Base-by-base conservation (phyloP, 2,329 filamentous ascomycete genomes). In the Shiraia bambusicola region DNA sequence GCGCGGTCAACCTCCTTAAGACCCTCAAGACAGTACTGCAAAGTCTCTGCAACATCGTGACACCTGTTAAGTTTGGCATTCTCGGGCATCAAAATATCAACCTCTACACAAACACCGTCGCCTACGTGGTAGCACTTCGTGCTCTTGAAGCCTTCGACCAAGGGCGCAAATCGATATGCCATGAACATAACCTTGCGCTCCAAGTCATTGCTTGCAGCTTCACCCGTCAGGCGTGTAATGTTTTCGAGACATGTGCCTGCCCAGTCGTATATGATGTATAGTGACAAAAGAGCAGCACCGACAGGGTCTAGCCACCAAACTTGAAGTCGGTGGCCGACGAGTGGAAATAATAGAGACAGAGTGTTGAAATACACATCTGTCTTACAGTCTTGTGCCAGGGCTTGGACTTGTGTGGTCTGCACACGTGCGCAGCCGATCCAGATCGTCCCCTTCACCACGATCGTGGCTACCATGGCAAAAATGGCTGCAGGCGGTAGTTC, bases 251-350 rank as follows among this genome's bases (percentile, higher is more conserved):
- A 80, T 0, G 82, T 86, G 32, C 75, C 73, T 1, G 77, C 77
- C 83, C 83, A 86, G 66, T 86, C 83, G 64, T 79, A 81, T 52
- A 86, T 85, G 61, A 87, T 84, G 69, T 78, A 85, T 4, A 85
- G 64, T 0, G 82, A 84, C 0, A 87, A 71, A 0, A 85, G 55
- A 0, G 78, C 76, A 3, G 83, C 83, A 40, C 83, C 83, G 0
- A 78, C 70, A 6, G 77, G 77, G 58, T 87, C 83, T 11, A 87
- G 72, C 83, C 83, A 86, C 83, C 83, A 87, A 11, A 84, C 56
- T 16, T 78, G 61, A 3, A 77, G 71, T 34, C 78, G 72, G 52
- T 78, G 72, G 6, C 83, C 83, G 35, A 86, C 75, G 19, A 83
- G 69, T 0, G 81, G 81, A 53, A 84, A 84, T 7, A 82, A 70